Base-by-base conservation (phyloP, 2,329 filamentous ascomycete genomes). In the Xylaria sp. region DNA sequence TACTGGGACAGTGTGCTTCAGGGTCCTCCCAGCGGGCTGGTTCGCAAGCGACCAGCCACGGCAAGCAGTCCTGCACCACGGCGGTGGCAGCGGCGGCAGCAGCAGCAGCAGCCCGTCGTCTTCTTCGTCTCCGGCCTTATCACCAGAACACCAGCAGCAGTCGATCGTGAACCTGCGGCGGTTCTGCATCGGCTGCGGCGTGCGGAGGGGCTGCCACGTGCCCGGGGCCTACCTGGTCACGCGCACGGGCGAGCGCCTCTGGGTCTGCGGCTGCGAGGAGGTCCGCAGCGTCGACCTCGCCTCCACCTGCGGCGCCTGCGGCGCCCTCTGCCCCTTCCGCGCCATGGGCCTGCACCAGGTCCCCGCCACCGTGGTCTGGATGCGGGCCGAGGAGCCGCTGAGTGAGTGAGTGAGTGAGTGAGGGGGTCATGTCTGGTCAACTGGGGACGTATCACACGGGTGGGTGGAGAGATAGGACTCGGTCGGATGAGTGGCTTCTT, bases 181-280 rank as follows among this genome's bases (percentile, higher is more conserved):
- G 6, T 63, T 60, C 52, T 65, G 63, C 43, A 57, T 65, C 21
- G 4, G 18, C 22, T 64, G 63, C 49, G 63, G 63, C 2, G 44
- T 64, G 11, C 47, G 44, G 16, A 39, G 17, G 4, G 58, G 60
- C 8, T 54, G 53, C 34, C 58, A 65, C 43, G 38, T 37, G 16
- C 38, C 57, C 1, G 60, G 63, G 1, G 58, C 60, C 8, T 29
- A 49, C 19, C 39, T 65, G 2, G 43, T 16, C 8, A 56, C 49
- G 20, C 49, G 48, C 16, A 47, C 34, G 0, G 55, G 56, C 2
- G 41, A 17, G 0, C 44, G 43, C 17, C 50, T 48, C 40, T 63
- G 61, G 61, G 7, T 61, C 1, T 63, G 61, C 34, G 20, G 52
- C 7, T 63, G 61, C 51, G 34, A 44, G 19, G 17, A 18, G 5